A percentile compares a stretch with the other conserved stretches of the same genome.
phyloP scores from a whole-genome alignment of 2,329 filamentous ascomycete genomes.

The Microascus cirrosus region DNA sequence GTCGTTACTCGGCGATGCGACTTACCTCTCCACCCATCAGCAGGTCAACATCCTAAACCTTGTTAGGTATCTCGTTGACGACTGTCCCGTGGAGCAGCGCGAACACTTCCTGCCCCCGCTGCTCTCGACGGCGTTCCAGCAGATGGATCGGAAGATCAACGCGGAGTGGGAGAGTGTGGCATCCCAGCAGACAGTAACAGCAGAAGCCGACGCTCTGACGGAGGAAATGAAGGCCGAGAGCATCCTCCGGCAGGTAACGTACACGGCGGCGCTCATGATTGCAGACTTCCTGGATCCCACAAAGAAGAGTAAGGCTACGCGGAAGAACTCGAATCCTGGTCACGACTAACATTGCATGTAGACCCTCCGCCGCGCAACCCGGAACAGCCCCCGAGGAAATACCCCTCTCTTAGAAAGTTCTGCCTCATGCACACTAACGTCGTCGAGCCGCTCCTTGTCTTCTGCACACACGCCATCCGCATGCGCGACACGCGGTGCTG shows the following conservation, averaged over 20 bases:
- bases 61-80: constrained; percentile 78
- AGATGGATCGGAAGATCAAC: constrained; percentile 79
- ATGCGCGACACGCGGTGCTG: constrained; percentile 87
- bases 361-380: background rate
- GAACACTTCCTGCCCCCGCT: constrained; percentile 76
- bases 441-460: constrained; percentile 79
- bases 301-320: constrained; percentile 41
- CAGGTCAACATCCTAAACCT: constrained; percentile 88
- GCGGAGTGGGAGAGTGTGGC: constrained; percentile 76
- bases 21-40: constrained; percentile 80
- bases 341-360: background rate
- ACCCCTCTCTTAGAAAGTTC: constrained; percentile 63
- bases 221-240: constrained; percentile 99
- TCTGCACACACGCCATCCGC: constrained; percentile 80
- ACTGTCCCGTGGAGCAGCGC: constrained; percentile 72
- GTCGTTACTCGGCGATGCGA: constrained; percentile 73
- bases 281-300: constrained; percentile 76
- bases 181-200: constrained; percentile 46
- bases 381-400: constrained; percentile 3
- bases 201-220: constrained; percentile 67
- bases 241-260: constrained; percentile 83
- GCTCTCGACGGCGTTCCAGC: constrained; percentile 68
- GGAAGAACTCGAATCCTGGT: background rate
- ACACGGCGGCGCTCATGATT: constrained; percentile 85
- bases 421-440: constrained; percentile 68